A percentile compares a stretch with the other conserved stretches of the same genome.
phyloP scores from a whole-genome alignment of 2,329 filamentous ascomycete genomes.

The Xylaria sp. region DNA sequence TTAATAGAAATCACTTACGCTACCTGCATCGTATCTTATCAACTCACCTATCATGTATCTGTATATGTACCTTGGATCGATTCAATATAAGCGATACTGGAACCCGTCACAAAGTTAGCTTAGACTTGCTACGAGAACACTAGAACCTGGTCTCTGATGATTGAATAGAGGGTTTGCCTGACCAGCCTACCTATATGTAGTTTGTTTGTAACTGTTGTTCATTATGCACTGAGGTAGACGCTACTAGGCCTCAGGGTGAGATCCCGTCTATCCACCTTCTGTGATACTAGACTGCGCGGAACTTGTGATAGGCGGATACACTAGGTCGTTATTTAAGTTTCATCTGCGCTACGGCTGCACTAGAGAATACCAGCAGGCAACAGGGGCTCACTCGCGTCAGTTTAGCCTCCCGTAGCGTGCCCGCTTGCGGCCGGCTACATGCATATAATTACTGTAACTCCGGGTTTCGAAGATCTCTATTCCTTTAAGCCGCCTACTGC shows the following conservation, averaged over 20 bases:
- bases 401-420: slow-evolving; percentile 20
- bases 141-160: too few relatives aligned
- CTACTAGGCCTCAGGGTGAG: background rate
- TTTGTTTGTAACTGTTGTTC: background rate
- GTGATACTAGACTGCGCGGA: background rate
- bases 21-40: background rate
- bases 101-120: too few relatives aligned
- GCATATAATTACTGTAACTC: slow-evolving; percentile 1
- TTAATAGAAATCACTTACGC: slow-evolving; percentile 1
- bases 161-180: background rate
- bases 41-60: background rate
- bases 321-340: slow-evolving; percentile 3
- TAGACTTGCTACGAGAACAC: too few relatives aligned
- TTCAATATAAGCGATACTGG: background rate
- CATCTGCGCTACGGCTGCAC: background rate
- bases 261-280: background rate
- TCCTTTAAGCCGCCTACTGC: background rate
- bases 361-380: background rate
- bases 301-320: background rate
- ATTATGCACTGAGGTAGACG: background rate
- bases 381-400: slow-evolving; percentile 30
- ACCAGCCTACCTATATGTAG: background rate
- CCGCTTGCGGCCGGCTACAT: background rate
- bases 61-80: background rate
- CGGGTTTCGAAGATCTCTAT: background rate